Evolutionary conservation across 1,284 basidiomycete species (phyloP).

Genomic region (Irpex rosettiformis): DNA sequence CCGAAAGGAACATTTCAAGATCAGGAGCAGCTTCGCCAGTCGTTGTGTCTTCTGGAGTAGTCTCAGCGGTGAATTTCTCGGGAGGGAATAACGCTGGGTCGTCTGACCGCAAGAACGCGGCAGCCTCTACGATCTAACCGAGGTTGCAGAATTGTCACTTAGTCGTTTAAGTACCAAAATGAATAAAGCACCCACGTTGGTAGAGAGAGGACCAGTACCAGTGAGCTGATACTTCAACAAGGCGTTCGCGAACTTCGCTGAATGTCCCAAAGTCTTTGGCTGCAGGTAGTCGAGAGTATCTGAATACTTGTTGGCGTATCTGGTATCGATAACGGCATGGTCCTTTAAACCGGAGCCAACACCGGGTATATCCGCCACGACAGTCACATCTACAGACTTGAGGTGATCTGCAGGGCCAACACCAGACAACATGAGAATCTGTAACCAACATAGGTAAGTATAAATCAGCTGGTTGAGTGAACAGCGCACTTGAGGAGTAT

Average conservation of each 20-base stretch:
- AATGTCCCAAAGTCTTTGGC: conserved; percentile 34
- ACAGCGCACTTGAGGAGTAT: conserved; percentile 51
- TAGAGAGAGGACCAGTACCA: conserved; percentile 44
- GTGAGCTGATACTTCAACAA: conserved; percentile 41
- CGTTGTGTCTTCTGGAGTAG: conserved; percentile 44
- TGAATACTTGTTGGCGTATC: conserved; percentile 48
- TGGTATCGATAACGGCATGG: conserved; percentile 48
- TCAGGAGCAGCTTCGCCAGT: conserved; percentile 57
- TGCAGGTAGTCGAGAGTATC: conserved; percentile 37
- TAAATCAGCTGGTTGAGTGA: no score
- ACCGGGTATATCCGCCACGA: conserved; percentile 32
- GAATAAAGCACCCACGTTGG: conserved; percentile 44
- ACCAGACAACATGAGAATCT: conserved; percentile 73
- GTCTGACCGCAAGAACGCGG: conserved; percentile 53
- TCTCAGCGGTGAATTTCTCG: conserved; percentile 33
- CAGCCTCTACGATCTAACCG: conserved; percentile 52
- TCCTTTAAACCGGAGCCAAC: conserved; percentile 54
- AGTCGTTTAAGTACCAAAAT: background rate
- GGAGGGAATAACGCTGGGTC: conserved; percentile 48
- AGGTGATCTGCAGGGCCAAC: conserved; percentile 60
- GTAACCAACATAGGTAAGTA: background rate
- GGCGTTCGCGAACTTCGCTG: conserved; percentile 32
- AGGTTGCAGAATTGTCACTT: background rate
- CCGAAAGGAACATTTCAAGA: conserved; percentile 53
- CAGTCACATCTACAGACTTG: conserved; percentile 40